A percentile compares a stretch with the other conserved stretches of the same genome.
Evolutionary conservation across 1,284 basidiomycete species (phyloP).

Genomic region (Boletus semigastroideus): DNA sequence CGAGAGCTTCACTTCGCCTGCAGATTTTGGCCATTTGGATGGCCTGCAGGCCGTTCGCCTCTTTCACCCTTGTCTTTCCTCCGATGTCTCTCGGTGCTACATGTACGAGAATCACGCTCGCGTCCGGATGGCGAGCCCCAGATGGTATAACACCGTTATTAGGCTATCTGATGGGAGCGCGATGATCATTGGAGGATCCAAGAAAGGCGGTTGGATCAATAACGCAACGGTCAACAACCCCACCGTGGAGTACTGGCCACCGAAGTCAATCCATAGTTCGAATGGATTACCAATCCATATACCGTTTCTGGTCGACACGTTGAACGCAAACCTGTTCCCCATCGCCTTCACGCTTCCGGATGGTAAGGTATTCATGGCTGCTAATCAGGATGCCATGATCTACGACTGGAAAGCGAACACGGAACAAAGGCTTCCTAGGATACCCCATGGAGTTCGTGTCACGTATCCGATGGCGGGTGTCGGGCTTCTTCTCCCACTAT

Average conservation of each 20-base stretch:
- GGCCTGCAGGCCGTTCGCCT: slow-evolving; percentile 75
- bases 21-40: slow-evolving; percentile 74
- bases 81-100: slow-evolving; percentile 48
- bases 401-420: slow-evolving; percentile 72
- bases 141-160: slow-evolving; percentile 76
- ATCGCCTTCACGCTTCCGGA: slow-evolving; percentile 75
- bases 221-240: slow-evolving; percentile 78
- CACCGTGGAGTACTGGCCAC: slow-evolving; percentile 78
- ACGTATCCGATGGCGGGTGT: slow-evolving; percentile 83
- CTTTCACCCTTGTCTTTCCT: slow-evolving; percentile 64
- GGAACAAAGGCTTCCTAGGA: slow-evolving; percentile 61
- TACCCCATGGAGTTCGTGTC: slow-evolving; percentile 80
- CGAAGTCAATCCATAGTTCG: slow-evolving; percentile 65
- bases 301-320: slow-evolving; percentile 67
- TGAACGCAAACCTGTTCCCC: slow-evolving; percentile 82
- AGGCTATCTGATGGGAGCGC: slow-evolving; percentile 74
- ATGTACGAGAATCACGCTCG: slow-evolving; percentile 66
- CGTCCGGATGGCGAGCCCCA: slow-evolving; percentile 67
- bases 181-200: slow-evolving; percentile 80
- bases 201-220: slow-evolving; percentile 80
- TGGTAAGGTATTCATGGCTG: slow-evolving; percentile 73
- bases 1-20: slow-evolving; percentile 55
- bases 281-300: slow-evolving; percentile 63
- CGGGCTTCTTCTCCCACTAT: slow-evolving; percentile 69
- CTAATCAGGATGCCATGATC: slow-evolving; percentile 77